phyloP scores from a whole-genome alignment of 495 filamentous ascomycete species.

The Aspergillus asperescens region DNA sequence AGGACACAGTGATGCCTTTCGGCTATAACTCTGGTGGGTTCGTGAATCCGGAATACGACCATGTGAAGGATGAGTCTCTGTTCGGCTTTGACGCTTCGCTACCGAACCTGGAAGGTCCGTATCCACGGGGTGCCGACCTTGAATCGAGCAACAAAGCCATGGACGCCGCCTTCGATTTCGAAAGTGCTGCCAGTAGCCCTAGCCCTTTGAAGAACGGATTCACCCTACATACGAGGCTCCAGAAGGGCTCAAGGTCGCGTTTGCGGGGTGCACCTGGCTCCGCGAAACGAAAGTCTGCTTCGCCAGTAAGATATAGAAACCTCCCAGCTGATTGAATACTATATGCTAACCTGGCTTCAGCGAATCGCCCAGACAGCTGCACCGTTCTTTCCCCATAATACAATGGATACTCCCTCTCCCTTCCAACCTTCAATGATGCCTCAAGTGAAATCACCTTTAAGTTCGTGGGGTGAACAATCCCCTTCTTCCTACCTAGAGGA shows the following conservation, averaged over 20 bases:
- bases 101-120: slow-evolving; percentile 27
- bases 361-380: slow-evolving; percentile 26
- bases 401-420: slow-evolving; percentile 46
- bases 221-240: slow-evolving; percentile 20
- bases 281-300: slow-evolving; percentile 19
- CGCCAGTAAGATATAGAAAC: slow-evolving; percentile 27
- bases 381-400: slow-evolving; percentile 30
- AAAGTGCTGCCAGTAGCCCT: slow-evolving; percentile 63
- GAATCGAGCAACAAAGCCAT: slow-evolving; percentile 57
- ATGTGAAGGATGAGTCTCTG: slow-evolving; percentile 37
- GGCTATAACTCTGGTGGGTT: slow-evolving; percentile 37
- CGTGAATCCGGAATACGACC: slow-evolving; percentile 37
- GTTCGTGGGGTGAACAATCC: slow-evolving; percentile 47
- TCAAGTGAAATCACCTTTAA: slow-evolving; percentile 41
- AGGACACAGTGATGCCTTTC: slow-evolving; percentile 32
- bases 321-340: neutral
- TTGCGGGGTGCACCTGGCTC: slow-evolving; percentile 26
- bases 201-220: slow-evolving; percentile 43
- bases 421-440: slow-evolving; percentile 33
- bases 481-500: slow-evolving; percentile 49
- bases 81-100: slow-evolving; percentile 39
- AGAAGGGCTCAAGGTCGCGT: slow-evolving; percentile 25
- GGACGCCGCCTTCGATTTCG: slow-evolving; percentile 64
- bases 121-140: slow-evolving; percentile 39
- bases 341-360: slow-evolving; percentile 1